Percentiles rank a stretch among this genome's conserved stretches.
Conservation (phyloP, 495 filamentous ascomycete genomes). For the Aspergillus kassunensis region DNA sequence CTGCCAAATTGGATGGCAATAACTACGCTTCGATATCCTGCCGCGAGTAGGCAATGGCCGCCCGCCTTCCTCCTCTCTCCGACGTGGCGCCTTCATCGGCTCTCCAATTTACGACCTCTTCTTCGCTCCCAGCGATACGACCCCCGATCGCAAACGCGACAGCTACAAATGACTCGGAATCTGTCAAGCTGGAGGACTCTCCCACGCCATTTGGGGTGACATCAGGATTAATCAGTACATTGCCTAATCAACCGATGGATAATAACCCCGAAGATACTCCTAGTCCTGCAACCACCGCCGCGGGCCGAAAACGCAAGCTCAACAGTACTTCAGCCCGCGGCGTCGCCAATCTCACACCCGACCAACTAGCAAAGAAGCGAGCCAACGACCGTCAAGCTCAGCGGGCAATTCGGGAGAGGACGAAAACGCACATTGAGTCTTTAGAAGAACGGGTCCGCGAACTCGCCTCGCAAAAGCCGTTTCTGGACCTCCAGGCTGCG, state of each 20-base stretch:
- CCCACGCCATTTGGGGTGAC: conserved; percentile 25
- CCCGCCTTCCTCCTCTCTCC: conserved; percentile 27
- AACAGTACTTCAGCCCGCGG: conserved; percentile 57
- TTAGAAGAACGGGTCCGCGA: conserved; percentile 69
- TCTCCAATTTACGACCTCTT: conserved; percentile 17
- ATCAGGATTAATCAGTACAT: conserved; percentile 28
- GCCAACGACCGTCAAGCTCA: conserved; percentile 89
- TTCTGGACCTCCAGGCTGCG: conserved; percentile 70
- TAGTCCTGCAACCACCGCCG: conserved; percentile 23
- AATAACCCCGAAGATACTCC: conserved; percentile 15
- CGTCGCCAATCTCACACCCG: conserved; percentile 68
- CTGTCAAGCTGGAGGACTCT: conserved; percentile 31
- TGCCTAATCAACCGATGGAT: conserved; percentile 6
- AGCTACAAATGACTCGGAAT: conserved; percentile 14
- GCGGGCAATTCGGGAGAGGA: conserved; percentile 77
- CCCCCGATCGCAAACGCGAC: conserved; percentile 7
- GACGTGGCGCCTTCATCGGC: conserved; percentile 29
- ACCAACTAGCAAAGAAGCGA: conserved; percentile 72
- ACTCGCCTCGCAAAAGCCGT: conserved; percentile 70
- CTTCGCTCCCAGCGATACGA: conserved; percentile 9
- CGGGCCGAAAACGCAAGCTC: conserved; percentile 46
- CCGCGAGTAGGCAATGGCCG: conserved; percentile 40
- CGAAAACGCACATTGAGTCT: conserved; percentile 73
- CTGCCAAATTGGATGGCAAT: conserved; percentile 30
- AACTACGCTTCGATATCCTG: conserved; percentile 21